Evolutionary conservation across 176 grass and related monocot genomes (phyloP).

Genomic region (Calamus simplicifolius): DNA sequence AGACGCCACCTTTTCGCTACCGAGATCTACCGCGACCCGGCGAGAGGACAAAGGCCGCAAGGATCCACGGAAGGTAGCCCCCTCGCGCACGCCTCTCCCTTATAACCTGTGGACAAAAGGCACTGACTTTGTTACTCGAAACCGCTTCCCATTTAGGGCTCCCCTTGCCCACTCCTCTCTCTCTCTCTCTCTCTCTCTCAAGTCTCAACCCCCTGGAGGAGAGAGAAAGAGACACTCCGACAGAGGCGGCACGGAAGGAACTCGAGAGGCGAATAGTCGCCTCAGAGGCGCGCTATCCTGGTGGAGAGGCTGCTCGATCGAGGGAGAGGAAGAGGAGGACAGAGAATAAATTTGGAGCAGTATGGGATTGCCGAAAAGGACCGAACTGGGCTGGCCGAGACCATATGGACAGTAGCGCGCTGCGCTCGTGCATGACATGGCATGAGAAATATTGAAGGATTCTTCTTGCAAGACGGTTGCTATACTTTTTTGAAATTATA

Average conservation of each 20-base stretch:
- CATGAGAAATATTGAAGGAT: background rate
- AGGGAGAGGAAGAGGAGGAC: background rate
- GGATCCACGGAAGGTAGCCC: slow-evolving; percentile 4
- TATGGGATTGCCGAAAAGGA: slow-evolving; percentile 14
- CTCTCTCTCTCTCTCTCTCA: background rate
- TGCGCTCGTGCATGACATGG: slow-evolving; percentile 20
- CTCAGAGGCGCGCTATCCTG: no score
- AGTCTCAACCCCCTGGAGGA: no score
- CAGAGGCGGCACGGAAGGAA: no score
- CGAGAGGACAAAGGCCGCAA: slow-evolving; percentile 1
- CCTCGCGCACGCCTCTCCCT: slow-evolving; percentile 6
- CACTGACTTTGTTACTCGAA: background rate
- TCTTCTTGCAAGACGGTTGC: no score
- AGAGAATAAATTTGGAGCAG: background rate
- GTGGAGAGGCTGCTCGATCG: no score
- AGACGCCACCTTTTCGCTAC: background rate
- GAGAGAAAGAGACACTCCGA: background rate
- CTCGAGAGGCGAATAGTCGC: no score
- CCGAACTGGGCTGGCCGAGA: slow-evolving; percentile 8
- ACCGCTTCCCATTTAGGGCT: background rate
- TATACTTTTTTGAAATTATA: no score
- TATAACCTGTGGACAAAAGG: slow-evolving; percentile 12
- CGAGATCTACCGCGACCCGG: slow-evolving; percentile 1
- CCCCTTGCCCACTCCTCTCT: background rate
- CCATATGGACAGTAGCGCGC: background rate